Evolutionary conservation across 1,139 yeast genomes (phyloP), one percentile per base, ranked within the genome.

Genomic region (Diutina catenulata): DNA sequence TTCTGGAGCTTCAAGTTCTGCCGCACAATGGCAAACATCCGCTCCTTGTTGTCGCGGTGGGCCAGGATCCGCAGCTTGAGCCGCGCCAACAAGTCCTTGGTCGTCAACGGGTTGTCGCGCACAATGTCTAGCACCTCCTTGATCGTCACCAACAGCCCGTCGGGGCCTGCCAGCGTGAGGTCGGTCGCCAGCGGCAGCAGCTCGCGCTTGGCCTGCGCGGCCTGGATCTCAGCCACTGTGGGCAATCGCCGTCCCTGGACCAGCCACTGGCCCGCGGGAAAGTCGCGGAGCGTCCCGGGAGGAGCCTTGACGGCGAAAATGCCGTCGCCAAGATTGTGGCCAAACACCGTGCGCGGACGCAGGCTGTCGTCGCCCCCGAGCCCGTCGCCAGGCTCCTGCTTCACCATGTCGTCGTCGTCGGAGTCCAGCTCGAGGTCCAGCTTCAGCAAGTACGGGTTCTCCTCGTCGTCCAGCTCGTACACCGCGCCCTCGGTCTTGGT

Each of bases 391-490:
- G 51, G 61, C 49, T 68, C 78, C 41, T 59, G 59, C 51, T 74
- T 75, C 28, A 64, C 65, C 25, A 52, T 53, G 11, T 49, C 45
- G 22, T 59, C 64, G 3, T 52, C 53, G 15, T 62, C 68, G 31
- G 62, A 57, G 24, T 64, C 68, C 43, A 74, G 68, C 51, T 80
- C 88, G 39, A 76, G 53, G 48, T 81, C 91, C 14, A 84, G 76
- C 47, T 71, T 77, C 0, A 91, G 77, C 21, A 83, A 65, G 51
- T 86, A 87, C 25, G 96, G 96, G 52, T 86, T 84, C 31, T 79
- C 87, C 39, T 86, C 94, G 46, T 83, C 94, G 47, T 87, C 95
- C 39, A 91, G 76, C 41, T 91, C 96, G 56, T 91, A 91, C 42
- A 83, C 80, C 28, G 87, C 94, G 58, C 87, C 80, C 55, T 91